These are phyloP conservation scores for Prunus mira DNA, from an alignment of 306 rosid genomes.

Conservation along the genomic window DNA sequence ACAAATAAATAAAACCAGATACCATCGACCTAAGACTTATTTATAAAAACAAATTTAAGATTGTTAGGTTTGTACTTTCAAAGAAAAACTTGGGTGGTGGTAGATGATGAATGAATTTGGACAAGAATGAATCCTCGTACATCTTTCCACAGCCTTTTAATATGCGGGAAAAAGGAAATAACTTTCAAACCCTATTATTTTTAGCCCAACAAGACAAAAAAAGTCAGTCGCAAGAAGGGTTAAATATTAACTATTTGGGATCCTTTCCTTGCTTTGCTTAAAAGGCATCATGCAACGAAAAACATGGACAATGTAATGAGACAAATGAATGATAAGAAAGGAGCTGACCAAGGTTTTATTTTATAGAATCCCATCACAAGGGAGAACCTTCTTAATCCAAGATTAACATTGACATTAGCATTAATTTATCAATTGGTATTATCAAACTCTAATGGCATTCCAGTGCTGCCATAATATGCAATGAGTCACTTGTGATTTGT, in stretches of 20 bases:
- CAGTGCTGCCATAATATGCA: neutral
- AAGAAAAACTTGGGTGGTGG: too few relatives aligned
- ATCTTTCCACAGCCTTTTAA: neutral
- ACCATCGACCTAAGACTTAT: too few relatives aligned
- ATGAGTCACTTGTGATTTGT: neutral
- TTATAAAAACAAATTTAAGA: too few relatives aligned
- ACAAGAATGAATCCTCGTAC: neutral
- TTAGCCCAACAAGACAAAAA: too few relatives aligned
- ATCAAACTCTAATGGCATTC: neutral
- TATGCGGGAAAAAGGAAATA: neutral
- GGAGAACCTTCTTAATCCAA: neutral
- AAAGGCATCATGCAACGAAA: too few relatives aligned
- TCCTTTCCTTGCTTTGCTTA: too few relatives aligned
- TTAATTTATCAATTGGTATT: neutral
- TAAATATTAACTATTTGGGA: too few relatives aligned
- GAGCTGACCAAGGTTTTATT: neutral
- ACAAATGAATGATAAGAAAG: neutral
- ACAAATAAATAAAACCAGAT: too few relatives aligned
- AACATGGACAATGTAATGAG: too few relatives aligned
- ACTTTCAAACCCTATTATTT: too few relatives aligned
- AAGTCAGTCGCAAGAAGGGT: too few relatives aligned
- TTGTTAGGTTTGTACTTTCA: too few relatives aligned
- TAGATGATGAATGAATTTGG: neutral
- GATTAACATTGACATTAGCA: neutral
- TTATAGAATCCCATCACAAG: neutral